phyloP scores from a whole-genome alignment of 2,329 filamentous ascomycete species.

The Phyllosticta citrichinensis region DNA sequence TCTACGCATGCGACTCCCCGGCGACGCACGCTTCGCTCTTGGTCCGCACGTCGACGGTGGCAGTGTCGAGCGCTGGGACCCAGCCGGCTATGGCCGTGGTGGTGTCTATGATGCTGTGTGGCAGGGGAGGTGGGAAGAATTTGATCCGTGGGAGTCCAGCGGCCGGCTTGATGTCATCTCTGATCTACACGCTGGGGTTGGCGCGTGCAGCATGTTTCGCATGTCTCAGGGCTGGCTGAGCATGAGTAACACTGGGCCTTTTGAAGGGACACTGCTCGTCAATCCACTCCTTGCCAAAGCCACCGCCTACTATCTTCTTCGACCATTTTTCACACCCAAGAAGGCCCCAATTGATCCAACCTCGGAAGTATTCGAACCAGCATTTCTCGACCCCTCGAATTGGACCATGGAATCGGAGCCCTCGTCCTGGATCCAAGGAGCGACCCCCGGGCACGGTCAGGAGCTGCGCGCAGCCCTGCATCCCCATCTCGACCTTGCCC shows the following conservation, averaged over 20 bases:
- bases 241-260: slow-evolving; percentile 62
- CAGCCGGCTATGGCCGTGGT: slow-evolving; percentile 51
- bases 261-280: slow-evolving; percentile 71
- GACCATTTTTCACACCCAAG: slow-evolving; percentile 67
- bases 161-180: slow-evolving; percentile 57
- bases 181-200: slow-evolving; percentile 71
- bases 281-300: slow-evolving; percentile 68
- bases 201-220: slow-evolving; percentile 74
- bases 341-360: slow-evolving; percentile 28
- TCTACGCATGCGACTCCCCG: slow-evolving; percentile 44
- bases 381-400: slow-evolving; percentile 44
- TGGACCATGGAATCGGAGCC: slow-evolving; percentile 49
- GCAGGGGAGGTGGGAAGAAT: slow-evolving; percentile 65
- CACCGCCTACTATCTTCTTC: slow-evolving; percentile 69
- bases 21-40: slow-evolving; percentile 41
- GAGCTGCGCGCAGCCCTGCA: slow-evolving; percentile 56
- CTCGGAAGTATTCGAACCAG: slow-evolving; percentile 26
- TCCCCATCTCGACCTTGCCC: slow-evolving; percentile 57
- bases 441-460: slow-evolving; percentile 57
- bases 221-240: slow-evolving; percentile 86
- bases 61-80: slow-evolving; percentile 42
- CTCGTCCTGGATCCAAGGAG: slow-evolving; percentile 57
- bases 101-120: slow-evolving; percentile 66
- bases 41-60: slow-evolving; percentile 50
- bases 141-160: slow-evolving; percentile 72